phyloP scores from a whole-genome alignment of 495 filamentous ascomycete species.

The Platismatia glauca region DNA sequence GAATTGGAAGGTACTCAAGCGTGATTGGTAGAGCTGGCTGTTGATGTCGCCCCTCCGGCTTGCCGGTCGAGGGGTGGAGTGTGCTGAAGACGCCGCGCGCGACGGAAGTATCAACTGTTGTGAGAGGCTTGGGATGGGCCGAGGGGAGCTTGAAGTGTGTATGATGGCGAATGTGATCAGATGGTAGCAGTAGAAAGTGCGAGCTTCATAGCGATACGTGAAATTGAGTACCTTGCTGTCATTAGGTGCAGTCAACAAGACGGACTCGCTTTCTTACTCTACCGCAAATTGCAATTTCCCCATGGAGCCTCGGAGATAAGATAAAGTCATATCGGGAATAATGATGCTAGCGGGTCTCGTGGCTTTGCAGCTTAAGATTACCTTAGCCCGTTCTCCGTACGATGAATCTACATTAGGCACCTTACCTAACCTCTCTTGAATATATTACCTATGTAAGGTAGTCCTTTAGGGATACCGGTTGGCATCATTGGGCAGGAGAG shows the following conservation, averaged over 20 bases:
- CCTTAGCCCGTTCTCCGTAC: too few relatives aligned
- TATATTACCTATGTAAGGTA: too few relatives aligned
- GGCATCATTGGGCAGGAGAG: too few relatives aligned
- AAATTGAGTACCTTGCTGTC: neutral
- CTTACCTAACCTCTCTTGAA: too few relatives aligned
- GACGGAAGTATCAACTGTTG: conserved; percentile 8
- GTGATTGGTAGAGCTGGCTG: conserved; percentile 24
- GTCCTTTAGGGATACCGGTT: too few relatives aligned
- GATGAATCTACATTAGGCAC: too few relatives aligned
- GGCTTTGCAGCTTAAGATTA: neutral
- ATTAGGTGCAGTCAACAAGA: too few relatives aligned
- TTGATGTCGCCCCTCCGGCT: conserved; percentile 17
- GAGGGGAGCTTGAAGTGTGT: conserved; percentile 19
- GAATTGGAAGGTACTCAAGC: conserved; percentile 25
- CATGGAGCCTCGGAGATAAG: neutral
- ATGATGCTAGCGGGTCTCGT: neutral
- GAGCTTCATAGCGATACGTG: neutral
- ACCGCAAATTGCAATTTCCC: neutral
- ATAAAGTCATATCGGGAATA: neutral
- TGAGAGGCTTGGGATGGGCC: conserved; percentile 10
- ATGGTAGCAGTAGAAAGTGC: neutral
- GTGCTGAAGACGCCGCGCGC: conserved; percentile 6
- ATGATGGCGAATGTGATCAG: conserved; percentile 16
- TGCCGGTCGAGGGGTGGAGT: conserved; percentile 9
- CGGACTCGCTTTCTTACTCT: too few relatives aligned